A percentile compares a stretch with the other conserved stretches of the same genome.
These are phyloP conservation scores for Pichia eremophila DNA, from an alignment of 805 yeast genomes.

Conservation along the genomic window DNA sequence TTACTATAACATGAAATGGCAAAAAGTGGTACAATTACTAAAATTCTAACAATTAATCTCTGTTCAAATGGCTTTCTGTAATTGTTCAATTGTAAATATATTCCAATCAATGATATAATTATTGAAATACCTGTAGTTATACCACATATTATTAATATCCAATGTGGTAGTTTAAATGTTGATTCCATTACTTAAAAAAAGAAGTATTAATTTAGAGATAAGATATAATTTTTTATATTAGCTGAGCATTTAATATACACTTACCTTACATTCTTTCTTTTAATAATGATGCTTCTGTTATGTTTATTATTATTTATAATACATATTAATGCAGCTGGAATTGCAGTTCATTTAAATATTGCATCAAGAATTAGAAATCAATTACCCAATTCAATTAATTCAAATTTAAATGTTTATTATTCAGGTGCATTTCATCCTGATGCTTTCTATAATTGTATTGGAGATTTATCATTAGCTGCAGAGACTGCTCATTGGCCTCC, in stretches of 20 bases:
- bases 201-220: no score
- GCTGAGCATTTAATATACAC: no score
- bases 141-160: conserved; percentile 3
- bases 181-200: conserved; percentile 1
- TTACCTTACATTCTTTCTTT: no score
- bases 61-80: conserved; percentile 88
- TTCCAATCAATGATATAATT: conserved; percentile 35
- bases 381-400: conserved; percentile 28
- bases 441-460: conserved; percentile 53
- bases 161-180: background rate
- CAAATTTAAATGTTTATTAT: conserved; percentile 26
- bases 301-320: no score
- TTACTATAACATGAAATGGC: conserved; percentile 60
- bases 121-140: conserved; percentile 22
- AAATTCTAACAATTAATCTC: conserved; percentile 73
- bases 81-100: conserved; percentile 49
- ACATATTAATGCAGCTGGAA: conserved; percentile 14
- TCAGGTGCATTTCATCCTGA: conserved; percentile 68
- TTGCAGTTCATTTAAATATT: conserved; percentile 29
- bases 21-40: conserved; percentile 72
- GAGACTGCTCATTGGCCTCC: conserved; percentile 70
- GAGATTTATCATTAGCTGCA: conserved; percentile 36
- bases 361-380: conserved; percentile 23
- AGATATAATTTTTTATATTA: no score
- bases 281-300: no score